Percentiles rank a stretch among this genome's conserved stretches.
Evolutionary conservation across 148 eudicot species (phyloP).

Genomic region (Rheum nobile): DNA sequence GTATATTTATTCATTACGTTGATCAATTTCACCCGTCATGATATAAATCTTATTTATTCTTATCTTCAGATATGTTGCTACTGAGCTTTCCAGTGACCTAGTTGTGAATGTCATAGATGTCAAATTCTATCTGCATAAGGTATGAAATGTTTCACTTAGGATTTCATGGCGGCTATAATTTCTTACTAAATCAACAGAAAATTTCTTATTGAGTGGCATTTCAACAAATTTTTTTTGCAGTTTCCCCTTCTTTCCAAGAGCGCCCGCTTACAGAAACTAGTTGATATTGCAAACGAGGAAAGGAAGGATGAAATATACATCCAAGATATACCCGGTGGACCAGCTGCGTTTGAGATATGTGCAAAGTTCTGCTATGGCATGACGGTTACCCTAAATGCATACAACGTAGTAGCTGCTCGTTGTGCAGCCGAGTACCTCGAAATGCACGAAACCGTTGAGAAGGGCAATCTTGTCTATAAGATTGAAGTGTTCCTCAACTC

Average conservation of each 20-base stretch:
- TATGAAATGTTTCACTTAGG: constrained; percentile 15
- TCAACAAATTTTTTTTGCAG: constrained; percentile 34
- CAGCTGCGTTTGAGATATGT: constrained; percentile 74
- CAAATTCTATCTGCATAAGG: constrained; percentile 93
- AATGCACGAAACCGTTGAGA: constrained; percentile 75
- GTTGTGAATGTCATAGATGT: constrained; percentile 55
- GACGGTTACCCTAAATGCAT: constrained; percentile 77
- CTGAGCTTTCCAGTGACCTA: constrained; percentile 71
- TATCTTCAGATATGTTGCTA: constrained; percentile 59
- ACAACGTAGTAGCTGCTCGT: constrained; percentile 61
- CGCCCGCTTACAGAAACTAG: constrained; percentile 53
- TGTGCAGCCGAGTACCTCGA: constrained; percentile 94
- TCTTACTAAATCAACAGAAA: too few species aligned
- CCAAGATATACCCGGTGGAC: constrained; percentile 77
- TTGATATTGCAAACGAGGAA: constrained; percentile 37
- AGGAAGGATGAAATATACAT: constrained; percentile 45
- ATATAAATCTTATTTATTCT: background rate
- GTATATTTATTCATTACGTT: background rate
- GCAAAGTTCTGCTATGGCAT: constrained; percentile 92
- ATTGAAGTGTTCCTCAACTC: constrained; percentile 75
- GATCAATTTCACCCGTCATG: background rate
- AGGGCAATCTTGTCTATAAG: constrained; percentile 82
- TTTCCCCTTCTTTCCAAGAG: constrained; percentile 86
- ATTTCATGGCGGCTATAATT: background rate
- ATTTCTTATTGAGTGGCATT: background rate